Conservation (phyloP, 2,329 filamentous ascomycete species). For the Elsinoe fawcettii region DNA sequence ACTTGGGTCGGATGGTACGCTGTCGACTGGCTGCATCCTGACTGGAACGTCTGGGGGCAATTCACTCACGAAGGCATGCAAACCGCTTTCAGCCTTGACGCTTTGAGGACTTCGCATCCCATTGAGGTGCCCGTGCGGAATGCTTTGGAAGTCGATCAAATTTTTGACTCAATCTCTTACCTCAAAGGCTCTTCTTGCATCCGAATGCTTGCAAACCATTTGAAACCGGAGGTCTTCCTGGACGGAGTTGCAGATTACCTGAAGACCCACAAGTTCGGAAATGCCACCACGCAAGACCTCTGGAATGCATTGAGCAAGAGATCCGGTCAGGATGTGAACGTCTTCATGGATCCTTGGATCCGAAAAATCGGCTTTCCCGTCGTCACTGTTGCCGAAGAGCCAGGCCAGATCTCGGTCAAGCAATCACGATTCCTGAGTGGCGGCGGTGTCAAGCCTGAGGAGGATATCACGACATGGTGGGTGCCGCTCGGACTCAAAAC, state of each 20-base stretch:
- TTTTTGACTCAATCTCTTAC: slow-evolving; percentile 95
- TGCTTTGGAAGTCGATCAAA: slow-evolving; percentile 92
- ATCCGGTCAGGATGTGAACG: slow-evolving; percentile 76
- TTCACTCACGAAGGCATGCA: slow-evolving; percentile 95
- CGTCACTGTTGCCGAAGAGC: slow-evolving; percentile 74
- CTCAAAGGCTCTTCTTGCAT: slow-evolving; percentile 94
- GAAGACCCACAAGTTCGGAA: slow-evolving; percentile 76
- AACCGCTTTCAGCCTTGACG: slow-evolving; percentile 81
- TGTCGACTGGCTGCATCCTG: slow-evolving; percentile 85
- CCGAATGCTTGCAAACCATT: slow-evolving; percentile 87
- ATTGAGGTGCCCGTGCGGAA: slow-evolving; percentile 94
- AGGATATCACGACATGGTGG: slow-evolving; percentile 94
- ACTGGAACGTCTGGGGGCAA: slow-evolving; percentile 97
- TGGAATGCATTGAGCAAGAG: slow-evolving; percentile 84
- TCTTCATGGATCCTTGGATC: slow-evolving; percentile 92
- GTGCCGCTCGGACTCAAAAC: slow-evolving; percentile 80
- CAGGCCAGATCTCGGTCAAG: slow-evolving; percentile 70
- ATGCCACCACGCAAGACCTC: slow-evolving; percentile 84
- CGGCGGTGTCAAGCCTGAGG: slow-evolving; percentile 82
- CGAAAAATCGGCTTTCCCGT: slow-evolving; percentile 92
- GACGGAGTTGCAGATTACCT: slow-evolving; percentile 86
- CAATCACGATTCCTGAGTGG: slow-evolving; percentile 87
- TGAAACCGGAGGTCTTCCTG: slow-evolving; percentile 81
- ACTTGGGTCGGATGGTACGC: slow-evolving; percentile 98
- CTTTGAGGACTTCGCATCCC: slow-evolving; percentile 83